Evolutionary conservation across 1,284 basidiomycete genomes (phyloP).

Genomic region (Cryptococcus sp.): DNA sequence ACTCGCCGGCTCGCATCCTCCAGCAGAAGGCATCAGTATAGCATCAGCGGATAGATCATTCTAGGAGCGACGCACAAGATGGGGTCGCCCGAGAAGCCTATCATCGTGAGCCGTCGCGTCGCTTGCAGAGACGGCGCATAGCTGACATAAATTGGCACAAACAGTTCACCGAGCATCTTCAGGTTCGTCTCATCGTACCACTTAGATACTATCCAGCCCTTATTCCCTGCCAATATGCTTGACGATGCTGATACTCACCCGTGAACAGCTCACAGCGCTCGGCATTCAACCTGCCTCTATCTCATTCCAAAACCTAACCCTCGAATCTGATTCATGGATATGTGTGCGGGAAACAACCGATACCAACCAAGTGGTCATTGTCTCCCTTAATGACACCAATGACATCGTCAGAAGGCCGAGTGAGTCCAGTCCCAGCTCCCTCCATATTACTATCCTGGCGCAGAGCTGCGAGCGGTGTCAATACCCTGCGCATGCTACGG

Average conservation of each 20-base stretch:
- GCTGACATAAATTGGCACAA: slow-evolving; percentile 7
- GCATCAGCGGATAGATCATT: not conserved
- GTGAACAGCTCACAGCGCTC: slow-evolving; percentile 78
- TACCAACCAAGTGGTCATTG: slow-evolving; percentile 94
- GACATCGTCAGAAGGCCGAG: slow-evolving; percentile 93
- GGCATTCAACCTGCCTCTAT: slow-evolving; percentile 96
- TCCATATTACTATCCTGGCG: not conserved
- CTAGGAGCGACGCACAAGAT: slow-evolving; percentile 14
- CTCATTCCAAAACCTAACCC: slow-evolving; percentile 92
- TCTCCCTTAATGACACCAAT: slow-evolving; percentile 92
- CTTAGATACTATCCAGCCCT: not conserved
- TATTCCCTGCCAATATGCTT: slow-evolving; percentile 3
- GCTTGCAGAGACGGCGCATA: not conserved
- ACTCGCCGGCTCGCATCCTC: too few species aligned
- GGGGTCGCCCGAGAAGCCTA: slow-evolving; percentile 26
- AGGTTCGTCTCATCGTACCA: slow-evolving; percentile 36
- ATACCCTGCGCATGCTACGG: too few species aligned
- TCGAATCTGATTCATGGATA: slow-evolving; percentile 97
- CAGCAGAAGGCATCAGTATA: too few species aligned
- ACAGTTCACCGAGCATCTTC: slow-evolving; percentile 56
- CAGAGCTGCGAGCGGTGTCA: too few species aligned
- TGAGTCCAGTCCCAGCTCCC: slow-evolving; percentile 21
- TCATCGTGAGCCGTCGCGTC: slow-evolving; percentile 14
- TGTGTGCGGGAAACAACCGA: slow-evolving; percentile 64
- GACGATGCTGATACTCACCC: not conserved